Base-by-base conservation (phyloP, 345 rosid genomes). In the Syzygium oleosum region DNA sequence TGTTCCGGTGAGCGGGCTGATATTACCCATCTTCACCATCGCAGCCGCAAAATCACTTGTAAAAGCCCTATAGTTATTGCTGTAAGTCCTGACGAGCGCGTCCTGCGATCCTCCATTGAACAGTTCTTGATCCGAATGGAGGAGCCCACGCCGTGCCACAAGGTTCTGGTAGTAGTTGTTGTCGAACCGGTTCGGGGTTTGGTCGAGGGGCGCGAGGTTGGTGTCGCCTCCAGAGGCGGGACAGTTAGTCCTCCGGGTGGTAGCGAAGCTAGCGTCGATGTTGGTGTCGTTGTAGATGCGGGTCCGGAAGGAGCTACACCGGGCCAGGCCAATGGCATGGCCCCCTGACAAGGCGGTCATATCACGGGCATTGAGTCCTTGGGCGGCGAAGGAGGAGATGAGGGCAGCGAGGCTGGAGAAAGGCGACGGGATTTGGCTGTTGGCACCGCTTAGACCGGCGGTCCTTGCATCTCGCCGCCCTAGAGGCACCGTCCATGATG, bases 401-500 rank as follows among this genome's bases (percentile, higher is more conserved):
- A 93, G 95, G 59, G 90, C 87, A 6, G 91, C 51, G 3, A 93
- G 91, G 90, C 58, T 46, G 41, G 92, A 19, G 59, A 63, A 54
- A 1, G 94, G 93, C 3, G 91, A 87, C 2, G 94, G 92, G 65
- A 93, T 85, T 25, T 91, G 91, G 51, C 61, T 88, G 87, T 93
- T 93, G 84, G 95, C 95, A 15, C 34, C 85, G 3, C 65, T 89
- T 25, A 77, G 86, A 84, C 87, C 91, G n/a, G 95, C 95, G 19
- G 92, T 94, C 78, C 91, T 93, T 53, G 95, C 85, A 38, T 92
- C 94, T 85, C 93, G 91, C 65, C 94, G 90, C 49, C 94, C 94
- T 5, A 94, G 88, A 21, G 87, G 89, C 22, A 92, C 95, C 0
- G 86, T 53, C 94, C 94, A 94, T 43, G 92, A 61, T 1, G 92